Evolutionary conservation across 179 eudicot species (phyloP).

Genomic region (Spergularia azorica): DNA sequence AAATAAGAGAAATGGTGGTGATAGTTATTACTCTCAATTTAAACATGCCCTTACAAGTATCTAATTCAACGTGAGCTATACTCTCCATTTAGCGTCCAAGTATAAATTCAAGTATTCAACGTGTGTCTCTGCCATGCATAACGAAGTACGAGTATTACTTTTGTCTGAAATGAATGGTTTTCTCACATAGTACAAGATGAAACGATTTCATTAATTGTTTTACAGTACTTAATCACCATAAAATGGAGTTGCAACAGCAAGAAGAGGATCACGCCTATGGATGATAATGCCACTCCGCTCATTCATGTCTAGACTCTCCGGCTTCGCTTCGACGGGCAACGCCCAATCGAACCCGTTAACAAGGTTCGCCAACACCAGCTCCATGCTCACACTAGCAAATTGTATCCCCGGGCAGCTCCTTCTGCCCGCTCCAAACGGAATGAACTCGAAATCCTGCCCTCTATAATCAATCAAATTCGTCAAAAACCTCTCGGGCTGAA

Average conservation of each 20-base stretch:
- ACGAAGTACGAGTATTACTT: too few relatives aligned
- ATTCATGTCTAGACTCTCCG: slow-evolving; percentile 30
- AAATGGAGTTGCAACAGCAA: slow-evolving; percentile 33
- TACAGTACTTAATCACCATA: too few relatives aligned
- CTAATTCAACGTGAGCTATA: too few relatives aligned
- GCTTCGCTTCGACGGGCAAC: slow-evolving; percentile 34
- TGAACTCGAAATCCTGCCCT: slow-evolving; percentile 44
- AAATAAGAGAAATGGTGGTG: too few relatives aligned
- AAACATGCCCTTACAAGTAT: too few relatives aligned
- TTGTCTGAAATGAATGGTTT: background rate
- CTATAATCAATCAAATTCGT: slow-evolving; percentile 30
- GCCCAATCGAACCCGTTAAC: slow-evolving; percentile 38
- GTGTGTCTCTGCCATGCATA: too few relatives aligned
- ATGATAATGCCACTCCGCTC: slow-evolving; percentile 35
- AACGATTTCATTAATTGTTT: too few relatives aligned
- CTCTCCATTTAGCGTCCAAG: too few relatives aligned
- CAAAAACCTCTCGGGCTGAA: slow-evolving; percentile 39
- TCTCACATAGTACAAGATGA: too few relatives aligned
- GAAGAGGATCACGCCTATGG: slow-evolving; percentile 29
- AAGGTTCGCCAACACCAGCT: slow-evolving; percentile 38
- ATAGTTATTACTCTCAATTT: too few relatives aligned
- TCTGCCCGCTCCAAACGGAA: slow-evolving; percentile 59
- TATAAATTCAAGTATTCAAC: too few relatives aligned
- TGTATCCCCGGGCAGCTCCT: slow-evolving; percentile 47
- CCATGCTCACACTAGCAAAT: slow-evolving; percentile 28